Conservation (phyloP, 495 filamentous ascomycete genomes). For the Penicillium fimorum region DNA sequence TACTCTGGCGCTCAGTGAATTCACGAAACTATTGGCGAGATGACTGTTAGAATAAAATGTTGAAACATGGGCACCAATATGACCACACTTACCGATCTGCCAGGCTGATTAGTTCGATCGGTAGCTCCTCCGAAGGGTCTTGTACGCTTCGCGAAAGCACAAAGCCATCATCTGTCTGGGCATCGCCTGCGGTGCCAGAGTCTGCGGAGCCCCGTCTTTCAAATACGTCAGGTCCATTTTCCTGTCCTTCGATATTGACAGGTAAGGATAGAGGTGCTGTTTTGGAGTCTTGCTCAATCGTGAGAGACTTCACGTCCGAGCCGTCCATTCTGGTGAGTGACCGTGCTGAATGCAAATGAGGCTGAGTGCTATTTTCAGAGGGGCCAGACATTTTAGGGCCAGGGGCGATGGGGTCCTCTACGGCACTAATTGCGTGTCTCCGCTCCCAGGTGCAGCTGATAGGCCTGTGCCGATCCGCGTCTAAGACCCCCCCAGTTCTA, state of each 20-base stretch:
- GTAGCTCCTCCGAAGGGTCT: constrained; percentile 77
- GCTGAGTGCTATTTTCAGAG: constrained; percentile 30
- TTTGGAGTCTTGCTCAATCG: constrained; percentile 35
- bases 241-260: constrained; percentile 30
- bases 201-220: constrained; percentile 51
- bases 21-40: constrained; percentile 67
- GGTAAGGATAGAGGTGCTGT: constrained; percentile 24
- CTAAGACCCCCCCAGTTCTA: constrained; percentile 16
- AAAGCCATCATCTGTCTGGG: constrained; percentile 43
- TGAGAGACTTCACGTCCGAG: constrained; percentile 38
- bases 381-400: constrained; percentile 29
- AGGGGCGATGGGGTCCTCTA: constrained; percentile 24
- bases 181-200: constrained; percentile 51
- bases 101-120: constrained; percentile 86
- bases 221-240: constrained; percentile 45
- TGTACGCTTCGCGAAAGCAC: constrained; percentile 50
- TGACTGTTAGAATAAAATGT: neutral
- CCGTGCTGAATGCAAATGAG: constrained; percentile 38
- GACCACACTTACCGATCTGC: constrained; percentile 68
- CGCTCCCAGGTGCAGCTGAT: constrained; percentile 33
- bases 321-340: constrained; percentile 57
- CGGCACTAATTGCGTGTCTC: constrained; percentile 28
- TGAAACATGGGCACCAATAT: neutral
- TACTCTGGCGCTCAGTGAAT: constrained; percentile 83
- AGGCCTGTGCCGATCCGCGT: constrained; percentile 31